Evolutionary conservation across 2,329 filamentous ascomycete species (phyloP).

Genomic region (Ceratocystis ficicola): DNA sequence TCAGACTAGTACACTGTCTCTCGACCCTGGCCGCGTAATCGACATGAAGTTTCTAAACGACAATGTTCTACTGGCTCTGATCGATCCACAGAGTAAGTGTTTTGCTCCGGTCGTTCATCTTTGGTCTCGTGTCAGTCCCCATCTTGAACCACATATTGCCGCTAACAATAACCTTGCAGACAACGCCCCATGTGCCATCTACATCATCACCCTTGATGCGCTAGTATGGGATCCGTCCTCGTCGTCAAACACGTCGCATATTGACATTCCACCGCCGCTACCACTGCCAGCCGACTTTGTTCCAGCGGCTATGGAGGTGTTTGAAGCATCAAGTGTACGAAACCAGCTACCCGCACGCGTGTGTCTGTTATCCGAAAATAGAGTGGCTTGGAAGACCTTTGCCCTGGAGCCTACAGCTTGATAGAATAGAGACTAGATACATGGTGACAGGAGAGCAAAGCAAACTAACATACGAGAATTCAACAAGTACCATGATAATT

Average conservation of each 20-base stretch:
- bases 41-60: conserved; percentile 60
- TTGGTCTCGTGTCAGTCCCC: neutral
- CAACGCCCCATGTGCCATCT: conserved; percentile 11
- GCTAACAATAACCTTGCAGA: conserved; percentile 4
- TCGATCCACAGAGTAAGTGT: conserved; percentile 33
- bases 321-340: conserved; percentile 33
- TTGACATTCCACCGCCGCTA: conserved; percentile 16
- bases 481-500: neutral
- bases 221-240: conserved; percentile 13
- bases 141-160: neutral
- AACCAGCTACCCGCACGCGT: conserved; percentile 40
- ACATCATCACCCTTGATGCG: conserved; percentile 16
- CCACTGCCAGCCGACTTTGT: conserved; percentile 27
- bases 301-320: conserved; percentile 42
- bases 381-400: conserved; percentile 38
- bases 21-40: conserved; percentile 37
- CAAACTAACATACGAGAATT: neutral
- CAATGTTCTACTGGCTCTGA: conserved; percentile 46
- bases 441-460: neutral
- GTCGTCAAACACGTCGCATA: neutral
- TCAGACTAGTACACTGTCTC: conserved; percentile 32
- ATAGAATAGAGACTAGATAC: neutral
- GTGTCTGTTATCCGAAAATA: conserved; percentile 40
- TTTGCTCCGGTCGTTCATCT: too few species aligned
- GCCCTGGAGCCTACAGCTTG: conserved; percentile 26